phyloP scores from a whole-genome alignment of 2,329 filamentous ascomycete species.

The Alternaria gaisen region DNA sequence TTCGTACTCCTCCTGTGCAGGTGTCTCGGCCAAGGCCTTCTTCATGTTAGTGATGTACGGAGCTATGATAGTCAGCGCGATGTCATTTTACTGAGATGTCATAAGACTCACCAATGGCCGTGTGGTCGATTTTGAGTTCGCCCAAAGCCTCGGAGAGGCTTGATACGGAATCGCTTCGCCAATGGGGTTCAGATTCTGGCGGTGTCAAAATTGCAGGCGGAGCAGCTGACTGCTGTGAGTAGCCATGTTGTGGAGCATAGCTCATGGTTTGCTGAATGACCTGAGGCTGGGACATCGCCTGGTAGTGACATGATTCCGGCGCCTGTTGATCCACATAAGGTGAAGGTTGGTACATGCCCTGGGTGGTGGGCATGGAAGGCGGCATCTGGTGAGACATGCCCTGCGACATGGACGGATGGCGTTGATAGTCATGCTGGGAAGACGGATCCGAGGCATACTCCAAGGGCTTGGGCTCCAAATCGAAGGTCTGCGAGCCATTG shows the following conservation, averaged over 20 bases:
- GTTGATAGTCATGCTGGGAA: constrained; percentile 54
- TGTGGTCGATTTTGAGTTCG: constrained; percentile 85
- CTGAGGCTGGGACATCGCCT: constrained; percentile 46
- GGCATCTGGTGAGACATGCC: constrained; percentile 41
- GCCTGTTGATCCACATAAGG: constrained; percentile 46
- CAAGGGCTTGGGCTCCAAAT: constrained; percentile 50
- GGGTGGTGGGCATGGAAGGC: constrained; percentile 40
- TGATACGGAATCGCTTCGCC: constrained; percentile 59
- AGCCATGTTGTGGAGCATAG: constrained; percentile 46
- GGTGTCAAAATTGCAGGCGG: constrained; percentile 45
- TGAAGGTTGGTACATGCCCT: constrained; percentile 48
- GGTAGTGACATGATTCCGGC: constrained; percentile 49
- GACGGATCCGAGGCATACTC: constrained; percentile 52
- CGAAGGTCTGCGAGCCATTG: constrained; percentile 52
- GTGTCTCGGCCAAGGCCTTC: constrained; percentile 64
- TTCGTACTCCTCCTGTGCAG: constrained; percentile 76
- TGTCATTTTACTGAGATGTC: neutral
- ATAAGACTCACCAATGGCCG: constrained; percentile 75
- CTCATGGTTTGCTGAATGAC: constrained; percentile 45
- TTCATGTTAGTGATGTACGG: constrained; percentile 81
- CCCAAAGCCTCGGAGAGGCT: constrained; percentile 84
- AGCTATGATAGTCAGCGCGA: constrained; percentile 60
- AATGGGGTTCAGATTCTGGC: constrained; percentile 60
- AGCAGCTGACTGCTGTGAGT: constrained; percentile 40
- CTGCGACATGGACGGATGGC: constrained; percentile 43